Percentiles rank a stretch among this genome's conserved stretches.
Conservation (phyloP, 345 rosid genomes). For the Limnanthes douglasii region DNA sequence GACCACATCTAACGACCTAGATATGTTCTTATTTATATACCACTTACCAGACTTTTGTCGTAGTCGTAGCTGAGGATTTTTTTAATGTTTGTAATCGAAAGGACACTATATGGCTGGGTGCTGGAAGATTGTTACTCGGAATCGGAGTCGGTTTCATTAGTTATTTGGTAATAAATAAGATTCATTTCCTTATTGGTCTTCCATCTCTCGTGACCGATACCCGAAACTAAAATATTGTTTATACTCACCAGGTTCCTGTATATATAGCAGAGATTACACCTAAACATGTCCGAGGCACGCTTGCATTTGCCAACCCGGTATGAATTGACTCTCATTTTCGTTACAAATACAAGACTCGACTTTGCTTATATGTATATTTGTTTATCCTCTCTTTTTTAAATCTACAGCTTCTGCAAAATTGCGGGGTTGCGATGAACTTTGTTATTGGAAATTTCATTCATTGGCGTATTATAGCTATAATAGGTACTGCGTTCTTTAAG, state of each 20-base stretch:
- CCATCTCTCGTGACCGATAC: no score
- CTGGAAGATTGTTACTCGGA: constrained; percentile 24
- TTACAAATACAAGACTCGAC: not conserved
- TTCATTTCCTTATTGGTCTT: not conserved
- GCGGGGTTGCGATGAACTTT: constrained; percentile 12
- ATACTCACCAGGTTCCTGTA: constrained; percentile 13
- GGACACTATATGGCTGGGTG: constrained; percentile 19
- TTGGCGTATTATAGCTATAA: constrained; percentile 16
- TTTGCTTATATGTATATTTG: not conserved
- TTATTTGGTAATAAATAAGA: constrained; percentile 22
- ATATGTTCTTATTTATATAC: no score
- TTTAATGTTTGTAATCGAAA: constrained; percentile 10
- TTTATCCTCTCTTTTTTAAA: not conserved
- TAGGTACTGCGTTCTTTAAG: constrained; percentile 8
- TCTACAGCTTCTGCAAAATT: constrained; percentile 15
- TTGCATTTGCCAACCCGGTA: constrained; percentile 16
- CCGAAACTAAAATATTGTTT: not conserved
- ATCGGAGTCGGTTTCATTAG: constrained; percentile 20
- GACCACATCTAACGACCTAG: no score
- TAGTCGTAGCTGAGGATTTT: no score
- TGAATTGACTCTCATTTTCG: not conserved
- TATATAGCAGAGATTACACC: constrained; percentile 20
- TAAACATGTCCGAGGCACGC: constrained; percentile 15
- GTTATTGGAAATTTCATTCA: constrained; percentile 12
- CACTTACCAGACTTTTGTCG: no score